Evolutionary conservation across 2,329 filamentous ascomycete species (phyloP), one percentile per base, ranked within the genome.

Genomic region (Harringtonia lauricola): DNA sequence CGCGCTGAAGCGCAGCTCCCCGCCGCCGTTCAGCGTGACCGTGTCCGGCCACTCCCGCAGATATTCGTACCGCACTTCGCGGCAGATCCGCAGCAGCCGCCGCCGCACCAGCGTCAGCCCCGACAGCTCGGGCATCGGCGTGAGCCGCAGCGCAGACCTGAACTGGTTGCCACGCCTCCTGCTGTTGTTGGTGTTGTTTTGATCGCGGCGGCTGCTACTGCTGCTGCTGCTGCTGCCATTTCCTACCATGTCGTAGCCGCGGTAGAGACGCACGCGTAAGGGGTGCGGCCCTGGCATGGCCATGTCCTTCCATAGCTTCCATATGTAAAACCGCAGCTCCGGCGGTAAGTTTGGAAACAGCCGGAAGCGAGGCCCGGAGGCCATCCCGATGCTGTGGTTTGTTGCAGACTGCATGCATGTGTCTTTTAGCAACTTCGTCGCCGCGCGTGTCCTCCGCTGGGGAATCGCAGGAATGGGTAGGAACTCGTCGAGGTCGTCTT

Each of bases 181-280:
- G n/a, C n/a, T n/a, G n/a, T 39, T 39, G 34, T 42, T 40, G 12
- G n/a, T 15, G 8, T 17, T 33, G 22, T 39, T 45, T 12, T 39
- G 17, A 5, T 36, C 9, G 2, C 8, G 19, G 1, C 35, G 33
- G 2, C 12, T 15, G 8, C n/a, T n/a, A n/a, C n/a, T n/a, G n/a
- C n/a, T n/a, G n/a, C n/a, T n/a, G n/a, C n/a, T n/a, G n/a, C n/a
- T n/a, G n/a, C n/a, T n/a, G n/a, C n/a, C n/a, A n/a, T n/a, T n/a
- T n/a, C n/a, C n/a, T n/a, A 47, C 30, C 14, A 35, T 36, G 13
- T 49, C 44, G 5, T 41, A 43, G 3, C 51, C 51, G 13, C 40
- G 41, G 36, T 51, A 52, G 18, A 52, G 34, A 17, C 51, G 49
- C 31, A 52, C 46, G 17, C 51, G 51, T 34, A 49, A 26, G 1